Base-by-base conservation (phyloP, 2,329 filamentous ascomycete genomes). In the Magnaporthales sp. region DNA sequence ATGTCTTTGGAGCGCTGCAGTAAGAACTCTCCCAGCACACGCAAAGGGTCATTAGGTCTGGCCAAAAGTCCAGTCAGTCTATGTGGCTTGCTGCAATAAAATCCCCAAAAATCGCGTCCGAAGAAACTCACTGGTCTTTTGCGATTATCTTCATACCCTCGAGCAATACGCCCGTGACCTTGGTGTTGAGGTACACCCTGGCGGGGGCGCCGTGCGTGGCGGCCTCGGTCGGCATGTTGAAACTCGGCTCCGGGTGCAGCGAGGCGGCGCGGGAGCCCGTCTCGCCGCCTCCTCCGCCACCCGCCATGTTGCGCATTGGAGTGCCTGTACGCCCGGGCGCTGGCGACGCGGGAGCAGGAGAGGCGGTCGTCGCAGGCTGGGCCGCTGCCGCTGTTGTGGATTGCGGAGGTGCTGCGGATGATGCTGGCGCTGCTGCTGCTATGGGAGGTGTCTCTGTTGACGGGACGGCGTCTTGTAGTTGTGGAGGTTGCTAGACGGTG, bases 101-200 rank as follows among this genome's bases (percentile, higher is more conserved):
- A 69, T 64, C 58, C 8, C 63, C 54, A 63, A 66, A 31, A 27
- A 27, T 32, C 7, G 19, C 7, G 9, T 51, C 46, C 54, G 46
- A 19, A 29, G 32, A 56, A 60, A 83, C 89, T 73, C 77, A 92
- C 90, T 89, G 86, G 58, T 92, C 88, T 70, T 85, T 87, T 4
- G 88, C 89, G 68, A 93, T 75, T 66, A 83, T 77, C 78, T 92
- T 92, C 88, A 93, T 90, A 27, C 89, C 90, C 72, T 92, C 89
- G 54, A 92, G 78, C 67, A 93, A 73, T 29, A 85, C 83, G 0
- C 85, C 85, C 0, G 89, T 90, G 56, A 93, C 84, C 71, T 88
- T 91, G 63, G 83, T 82, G 73, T 92, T 92, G 71, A 93, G 77
- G 74, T 92, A 93, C 72, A 86, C 84, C 61, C 90, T 84, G 5